Evolutionary conservation across 352 stramenopile genomes (phyloP).

Genomic region (Globisporangium yorkense): DNA sequence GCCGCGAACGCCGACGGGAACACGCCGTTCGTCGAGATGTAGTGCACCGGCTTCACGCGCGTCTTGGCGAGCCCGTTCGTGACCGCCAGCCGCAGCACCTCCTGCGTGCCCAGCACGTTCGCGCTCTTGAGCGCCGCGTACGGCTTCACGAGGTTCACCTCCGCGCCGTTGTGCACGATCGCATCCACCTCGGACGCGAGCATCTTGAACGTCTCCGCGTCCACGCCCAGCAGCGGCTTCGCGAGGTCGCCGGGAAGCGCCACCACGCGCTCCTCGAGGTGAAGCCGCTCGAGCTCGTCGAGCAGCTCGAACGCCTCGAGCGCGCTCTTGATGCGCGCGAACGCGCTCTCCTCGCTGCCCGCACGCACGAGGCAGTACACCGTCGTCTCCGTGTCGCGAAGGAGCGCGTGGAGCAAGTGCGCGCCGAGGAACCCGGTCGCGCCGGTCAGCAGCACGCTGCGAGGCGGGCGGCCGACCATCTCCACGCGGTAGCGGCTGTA

Average conservation of each 20-base stretch:
- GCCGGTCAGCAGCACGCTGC: slow-evolving; percentile 85
- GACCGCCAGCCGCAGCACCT: slow-evolving; percentile 83
- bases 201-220: slow-evolving; percentile 80
- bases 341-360: slow-evolving; percentile 31
- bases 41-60: slow-evolving; percentile 81
- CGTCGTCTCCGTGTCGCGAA: slow-evolving; percentile 59
- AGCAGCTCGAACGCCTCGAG: slow-evolving; percentile 53
- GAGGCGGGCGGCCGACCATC: slow-evolving; percentile 65
- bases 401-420: slow-evolving; percentile 78
- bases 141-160: slow-evolving; percentile 90
- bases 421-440: slow-evolving; percentile 89
- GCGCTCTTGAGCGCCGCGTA: slow-evolving; percentile 83
- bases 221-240: slow-evolving; percentile 76
- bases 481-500: slow-evolving; percentile 80
- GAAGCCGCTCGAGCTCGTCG: slow-evolving; percentile 39
- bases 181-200: slow-evolving; percentile 84
- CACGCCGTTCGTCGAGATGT: slow-evolving; percentile 90
- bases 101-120: slow-evolving; percentile 89
- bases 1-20: slow-evolving; percentile 53
- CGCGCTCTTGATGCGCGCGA: slow-evolving; percentile 49
- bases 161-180: slow-evolving; percentile 90
- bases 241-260: slow-evolving; percentile 70
- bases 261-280: slow-evolving; percentile 70
- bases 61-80: slow-evolving; percentile 73
- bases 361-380: slow-evolving; percentile 85